Base-by-base conservation (phyloP, 768 basidiomycete species). In the Sarcodon aspratus region DNA sequence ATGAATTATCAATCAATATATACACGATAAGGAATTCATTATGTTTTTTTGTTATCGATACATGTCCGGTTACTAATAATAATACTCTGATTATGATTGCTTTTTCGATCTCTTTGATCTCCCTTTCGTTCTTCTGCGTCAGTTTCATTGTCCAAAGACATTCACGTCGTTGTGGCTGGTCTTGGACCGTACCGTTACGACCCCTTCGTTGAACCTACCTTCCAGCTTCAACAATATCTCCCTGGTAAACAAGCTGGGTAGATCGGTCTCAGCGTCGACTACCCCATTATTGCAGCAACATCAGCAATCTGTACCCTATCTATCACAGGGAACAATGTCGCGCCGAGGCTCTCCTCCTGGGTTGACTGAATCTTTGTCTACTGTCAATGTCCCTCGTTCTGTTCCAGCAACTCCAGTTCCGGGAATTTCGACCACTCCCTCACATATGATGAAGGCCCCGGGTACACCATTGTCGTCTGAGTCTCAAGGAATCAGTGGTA, bases 371-470 rank as follows among this genome's bases (percentile, higher is more conserved):
- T 70, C 68, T 47, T 62, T 85, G 48, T 74, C 74, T 34, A 67
- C 70, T 34, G 72, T 80, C 33, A 77, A 69, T 18, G 70, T 78
- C 13, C 75, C 84, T 33, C 82, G 87, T 49, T 91, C 88, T 36
- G 88, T 91, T 17, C 88, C 88, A 45, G 86, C 85, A 1, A 90
- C 88, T 3, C 88, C 88, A 17, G 63, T 88, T 7, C 67, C 67
- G 8, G 77, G 75, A 9, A 64, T 82, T n/a, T 55, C 78, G 11
- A 72, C 69, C 40, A 70, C 70, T 37, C 58, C 54, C 5, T 57
- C 68, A 9, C 73, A 75, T 60, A 63, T 84, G 40, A 58, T 80
- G 53, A 85, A 84, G 66, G 74, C 80, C 4, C 81, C 84, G 7
- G 80, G 77, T 34, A 81, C 74, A 11, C 85, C 87, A 13, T 71